A percentile compares a stretch with the other conserved stretches of the same genome.
These are phyloP conservation scores for Parsonsia alboflavescens DNA, from an alignment of 257 asterid genomes.

Conservation along the genomic window DNA sequence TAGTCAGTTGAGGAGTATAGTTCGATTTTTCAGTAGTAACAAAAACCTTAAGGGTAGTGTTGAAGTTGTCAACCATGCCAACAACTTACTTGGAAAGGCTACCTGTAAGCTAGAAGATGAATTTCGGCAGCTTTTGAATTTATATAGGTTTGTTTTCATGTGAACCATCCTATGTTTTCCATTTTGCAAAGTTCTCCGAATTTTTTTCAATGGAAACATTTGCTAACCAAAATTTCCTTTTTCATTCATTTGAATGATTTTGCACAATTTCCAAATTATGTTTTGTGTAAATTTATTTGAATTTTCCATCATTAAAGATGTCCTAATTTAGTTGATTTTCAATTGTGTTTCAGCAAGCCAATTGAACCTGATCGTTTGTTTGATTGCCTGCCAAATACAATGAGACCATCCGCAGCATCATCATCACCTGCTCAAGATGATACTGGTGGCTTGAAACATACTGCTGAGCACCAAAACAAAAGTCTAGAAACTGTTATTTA, in stretches of 20 bases:
- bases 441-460: constrained; percentile 34
- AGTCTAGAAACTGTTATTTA: constrained; percentile 52
- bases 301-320: not conserved
- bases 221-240: not conserved
- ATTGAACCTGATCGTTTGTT: constrained; percentile 86
- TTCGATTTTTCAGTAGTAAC: constrained; percentile 55
- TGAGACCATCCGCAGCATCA: constrained; percentile 64
- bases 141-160: constrained; percentile 55
- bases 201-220: not conserved
- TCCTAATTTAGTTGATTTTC: constrained; percentile 10
- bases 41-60: constrained; percentile 53
- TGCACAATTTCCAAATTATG: not conserved
- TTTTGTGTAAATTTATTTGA: not conserved
- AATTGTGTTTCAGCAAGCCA: constrained; percentile 69
- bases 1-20: constrained; percentile 64
- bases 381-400: constrained; percentile 82
- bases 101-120: constrained; percentile 80
- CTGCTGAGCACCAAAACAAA: constrained; percentile 51
- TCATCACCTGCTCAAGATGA: constrained; percentile 53
- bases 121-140: constrained; percentile 63
- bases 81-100: constrained; percentile 61
- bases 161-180: not conserved
- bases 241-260: not conserved
- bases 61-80: constrained; percentile 67
- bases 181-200: not conserved